Evolutionary conservation across 2,329 filamentous ascomycete species (phyloP).

Genomic region (Venturia pyrina): DNA sequence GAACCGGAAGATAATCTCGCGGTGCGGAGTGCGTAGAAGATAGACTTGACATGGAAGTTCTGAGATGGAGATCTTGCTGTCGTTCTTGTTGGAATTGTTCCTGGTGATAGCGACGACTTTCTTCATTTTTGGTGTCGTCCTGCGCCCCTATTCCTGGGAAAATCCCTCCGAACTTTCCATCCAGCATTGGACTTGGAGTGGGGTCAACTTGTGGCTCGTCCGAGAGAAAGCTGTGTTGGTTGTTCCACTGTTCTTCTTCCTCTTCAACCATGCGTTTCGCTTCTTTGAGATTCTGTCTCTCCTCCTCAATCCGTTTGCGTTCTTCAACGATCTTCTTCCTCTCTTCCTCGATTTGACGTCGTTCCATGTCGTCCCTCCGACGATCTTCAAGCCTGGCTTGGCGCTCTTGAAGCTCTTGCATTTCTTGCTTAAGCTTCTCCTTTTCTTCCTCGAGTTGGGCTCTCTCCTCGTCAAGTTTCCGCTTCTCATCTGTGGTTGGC

Average conservation of each 20-base stretch:
- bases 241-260: background rate
- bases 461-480: slow-evolving; percentile 1
- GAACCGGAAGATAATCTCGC: background rate
- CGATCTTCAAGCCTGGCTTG: background rate
- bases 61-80: background rate
- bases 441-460: background rate
- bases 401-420: background rate
- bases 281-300: background rate
- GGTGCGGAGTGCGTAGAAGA: background rate
- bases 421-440: background rate
- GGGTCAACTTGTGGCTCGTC: background rate
- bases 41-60: background rate
- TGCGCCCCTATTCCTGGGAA: background rate
- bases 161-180: background rate
- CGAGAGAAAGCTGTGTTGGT: too few species aligned
- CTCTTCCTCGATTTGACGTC: background rate
- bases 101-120: background rate
- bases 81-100: background rate
- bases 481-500: background rate
- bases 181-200: background rate
- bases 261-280: background rate
- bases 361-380: background rate
- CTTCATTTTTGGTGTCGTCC: background rate
- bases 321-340: slow-evolving; percentile 1
- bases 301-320: background rate